A percentile compares a stretch with the other conserved stretches of the same genome.
These are phyloP conservation scores for Daphne laureola DNA, from an alignment of 441 rosid species.

Conservation along the genomic window DNA sequence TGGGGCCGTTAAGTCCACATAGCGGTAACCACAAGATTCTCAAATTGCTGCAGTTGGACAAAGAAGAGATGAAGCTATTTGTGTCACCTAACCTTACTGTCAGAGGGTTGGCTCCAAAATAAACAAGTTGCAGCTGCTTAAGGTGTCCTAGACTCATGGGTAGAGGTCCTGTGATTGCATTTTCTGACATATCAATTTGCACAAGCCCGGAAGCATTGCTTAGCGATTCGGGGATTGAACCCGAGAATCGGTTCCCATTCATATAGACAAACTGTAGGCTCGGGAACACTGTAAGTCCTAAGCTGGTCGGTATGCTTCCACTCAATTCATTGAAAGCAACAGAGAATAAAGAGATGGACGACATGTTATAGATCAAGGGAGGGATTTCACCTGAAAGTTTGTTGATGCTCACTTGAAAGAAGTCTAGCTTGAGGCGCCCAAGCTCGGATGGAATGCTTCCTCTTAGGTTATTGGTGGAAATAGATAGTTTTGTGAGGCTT, in stretches of 20 bases:
- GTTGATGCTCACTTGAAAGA: conserved; percentile 7
- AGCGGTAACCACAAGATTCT: too few relatives aligned
- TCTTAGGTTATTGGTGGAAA: not conserved
- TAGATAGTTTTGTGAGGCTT: not conserved
- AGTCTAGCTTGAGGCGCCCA: conserved; percentile 2
- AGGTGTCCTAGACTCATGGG: too few relatives aligned
- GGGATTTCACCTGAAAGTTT: conserved; percentile 11
- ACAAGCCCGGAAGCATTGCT: conserved; percentile 9
- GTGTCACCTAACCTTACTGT: too few relatives aligned
- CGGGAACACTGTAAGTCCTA: conserved; percentile 1
- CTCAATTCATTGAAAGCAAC: conserved; percentile 6
- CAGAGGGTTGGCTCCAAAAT: too few relatives aligned
- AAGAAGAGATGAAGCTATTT: too few relatives aligned
- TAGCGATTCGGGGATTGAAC: conserved; percentile 7
- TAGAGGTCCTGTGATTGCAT: too few relatives aligned
- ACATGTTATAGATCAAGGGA: conserved; percentile 7
- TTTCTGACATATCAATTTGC: too few relatives aligned
- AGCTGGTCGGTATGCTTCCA: conserved; percentile 2
- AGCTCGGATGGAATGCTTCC: conserved; percentile 9
- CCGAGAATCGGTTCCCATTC: conserved; percentile 11
- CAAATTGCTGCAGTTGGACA: too few relatives aligned
- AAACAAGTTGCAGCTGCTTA: too few relatives aligned
- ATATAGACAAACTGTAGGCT: not conserved
- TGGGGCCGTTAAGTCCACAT: not conserved
- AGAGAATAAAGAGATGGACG: conserved; percentile 7